Evolutionary conservation across 805 yeast species (phyloP).

Genomic region (Barnettozyma siamensis): DNA sequence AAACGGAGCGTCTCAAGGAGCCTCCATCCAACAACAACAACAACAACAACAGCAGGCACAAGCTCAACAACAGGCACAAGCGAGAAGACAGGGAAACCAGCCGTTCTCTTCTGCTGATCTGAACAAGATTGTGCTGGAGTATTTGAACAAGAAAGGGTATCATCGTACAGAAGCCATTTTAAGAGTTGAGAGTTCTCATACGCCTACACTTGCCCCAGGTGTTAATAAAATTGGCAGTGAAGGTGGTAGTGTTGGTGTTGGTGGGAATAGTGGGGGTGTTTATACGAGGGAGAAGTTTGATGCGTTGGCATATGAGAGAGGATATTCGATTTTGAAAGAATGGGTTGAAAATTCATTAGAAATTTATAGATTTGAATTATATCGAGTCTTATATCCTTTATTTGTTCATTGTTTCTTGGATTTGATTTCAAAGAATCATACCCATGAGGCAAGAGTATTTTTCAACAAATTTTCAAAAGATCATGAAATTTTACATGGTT

Average conservation of each 20-base stretch:
- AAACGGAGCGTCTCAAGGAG: constrained; percentile 2
- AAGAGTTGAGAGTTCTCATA: constrained; percentile 74
- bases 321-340: constrained; percentile 70
- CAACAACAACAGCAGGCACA: constrained; percentile 6
- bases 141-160: constrained; percentile 88
- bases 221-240: neutral
- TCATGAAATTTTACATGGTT: constrained; percentile 69
- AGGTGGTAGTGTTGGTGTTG: neutral
- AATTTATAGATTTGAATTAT: constrained; percentile 82
- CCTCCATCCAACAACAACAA: constrained; percentile 1
- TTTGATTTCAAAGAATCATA: constrained; percentile 58
- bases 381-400: constrained; percentile 82
- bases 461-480: constrained; percentile 70
- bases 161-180: constrained; percentile 92
- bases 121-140: constrained; percentile 88
- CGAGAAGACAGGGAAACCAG: constrained; percentile 22
- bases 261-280: too few relatives aligned
- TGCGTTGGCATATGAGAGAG: constrained; percentile 71
- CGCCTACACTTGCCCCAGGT: constrained; percentile 37
- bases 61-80: constrained; percentile 13
- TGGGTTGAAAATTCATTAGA: constrained; percentile 94
- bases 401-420: constrained; percentile 85
- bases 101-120: constrained; percentile 79
- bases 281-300: constrained; percentile 17
- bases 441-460: constrained; percentile 62